These are phyloP conservation scores for Alternaria metachromatica DNA, from an alignment of 2,329 filamentous ascomycete genomes.

Conservation along the genomic window DNA sequence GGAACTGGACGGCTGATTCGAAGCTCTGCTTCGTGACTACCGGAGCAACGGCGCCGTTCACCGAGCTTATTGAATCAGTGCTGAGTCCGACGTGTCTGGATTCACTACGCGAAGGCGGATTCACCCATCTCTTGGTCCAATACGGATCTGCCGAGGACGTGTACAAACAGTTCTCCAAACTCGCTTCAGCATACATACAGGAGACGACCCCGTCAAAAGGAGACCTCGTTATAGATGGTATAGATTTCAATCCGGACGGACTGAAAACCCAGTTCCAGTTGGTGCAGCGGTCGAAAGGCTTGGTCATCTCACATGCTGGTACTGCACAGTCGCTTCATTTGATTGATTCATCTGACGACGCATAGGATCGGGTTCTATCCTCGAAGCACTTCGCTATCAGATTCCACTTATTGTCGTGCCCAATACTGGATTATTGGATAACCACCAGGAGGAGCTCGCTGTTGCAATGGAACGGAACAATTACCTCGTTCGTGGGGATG, in stretches of 20 bases:
- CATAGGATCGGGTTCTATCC: conserved; percentile 86
- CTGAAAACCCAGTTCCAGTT: conserved; percentile 66
- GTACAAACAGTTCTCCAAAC: conserved; percentile 52
- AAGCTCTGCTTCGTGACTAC: conserved; percentile 83
- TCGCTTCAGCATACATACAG: conserved; percentile 23
- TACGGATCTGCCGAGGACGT: conserved; percentile 71
- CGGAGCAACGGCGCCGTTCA: conserved; percentile 88
- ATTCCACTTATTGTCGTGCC: conserved; percentile 88
- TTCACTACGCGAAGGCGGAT: conserved; percentile 65
- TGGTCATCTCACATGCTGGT: conserved; percentile 92
- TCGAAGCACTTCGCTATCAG: conserved; percentile 77
- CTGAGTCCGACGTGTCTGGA: conserved; percentile 68
- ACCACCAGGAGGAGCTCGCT: conserved; percentile 91
- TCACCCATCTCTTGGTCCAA: conserved; percentile 78
- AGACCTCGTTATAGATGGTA: conserved; percentile 60
- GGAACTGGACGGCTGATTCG: conserved; percentile 28
- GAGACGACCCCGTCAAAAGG: neutral
- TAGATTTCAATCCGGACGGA: conserved; percentile 69
- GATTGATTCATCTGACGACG: conserved; percentile 1
- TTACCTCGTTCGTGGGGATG: conserved; percentile 75
- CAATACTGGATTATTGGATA: conserved; percentile 80
- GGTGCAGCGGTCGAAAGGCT: conserved; percentile 65
- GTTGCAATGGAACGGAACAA: conserved; percentile 74
- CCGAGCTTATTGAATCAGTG: conserved; percentile 70
- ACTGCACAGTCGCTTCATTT: conserved; percentile 30